Base-by-base conservation (phyloP, 768 basidiomycete species). In the Sistotremastrum suecicum region DNA sequence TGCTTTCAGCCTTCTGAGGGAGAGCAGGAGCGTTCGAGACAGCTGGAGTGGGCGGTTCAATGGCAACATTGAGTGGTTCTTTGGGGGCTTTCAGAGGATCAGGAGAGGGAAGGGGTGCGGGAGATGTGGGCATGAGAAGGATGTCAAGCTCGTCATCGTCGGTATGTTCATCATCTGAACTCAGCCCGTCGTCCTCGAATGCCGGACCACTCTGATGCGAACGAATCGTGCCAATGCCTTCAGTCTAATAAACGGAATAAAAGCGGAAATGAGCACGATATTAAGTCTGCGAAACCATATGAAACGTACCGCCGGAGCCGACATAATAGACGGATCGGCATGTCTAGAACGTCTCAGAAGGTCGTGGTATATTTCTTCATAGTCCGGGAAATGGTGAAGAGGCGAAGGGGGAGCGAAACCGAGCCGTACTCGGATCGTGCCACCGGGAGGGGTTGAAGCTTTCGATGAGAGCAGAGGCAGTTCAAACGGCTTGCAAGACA, bases 171-270 rank as follows among this genome's bases (percentile, higher is more conserved):
- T 63, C 67, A 37, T 74, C 73, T 0, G 69, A 72, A 31, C 77
- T 81, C 7, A 86, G 63, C n/a, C 76, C 87, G 54, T 88, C 88
- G 54, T 90, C 88, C 57, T 81, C 72, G 51, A 74, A 76, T 28
- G 67, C 72, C 2, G 74, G 74, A 5, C 68, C 70, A 3, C 50
- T 57, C 12, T 74, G 65, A 56, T 76, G 65, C 3, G 79, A 81
- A 31, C 83, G 80, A 29, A 86, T 65, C 3, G 89, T 91, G 43
- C 88, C 88, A 31, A 90, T 77, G 29, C 88, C 84, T 62, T 86
- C 79, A 7, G 85, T 89, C 87, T 91, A 54, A 8, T 7, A 47
- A 20, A 42, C 20, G 12, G 36, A 50, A 50, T 51, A 46, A 46
- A 44, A 39, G 36, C 3, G 30, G 32, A 36, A 49, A 30, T n/a